Base-by-base conservation (phyloP, 495 filamentous ascomycete species). In the Aspergillus olivimuriae region DNA sequence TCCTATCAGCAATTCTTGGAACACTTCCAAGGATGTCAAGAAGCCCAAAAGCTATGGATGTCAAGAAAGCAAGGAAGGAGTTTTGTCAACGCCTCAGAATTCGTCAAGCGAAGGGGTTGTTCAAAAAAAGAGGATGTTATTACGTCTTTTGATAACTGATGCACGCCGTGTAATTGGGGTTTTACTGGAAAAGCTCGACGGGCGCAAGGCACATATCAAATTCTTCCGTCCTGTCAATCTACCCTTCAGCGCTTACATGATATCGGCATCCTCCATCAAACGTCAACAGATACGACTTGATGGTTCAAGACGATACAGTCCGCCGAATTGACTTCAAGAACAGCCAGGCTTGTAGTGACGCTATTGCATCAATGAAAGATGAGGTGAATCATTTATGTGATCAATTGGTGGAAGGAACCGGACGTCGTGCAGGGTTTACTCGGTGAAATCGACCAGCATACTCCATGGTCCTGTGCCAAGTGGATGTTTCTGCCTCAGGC, bases 101-200 rank as follows among this genome's bases (percentile, higher is more conserved):
- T 44, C 12, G 35, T 45, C 19, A 50, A 37, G 21, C 47, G 41
- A 44, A 28, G 41, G 37, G 41, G 47, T n/a, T 41, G 23, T 28
- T 50, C 42, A 14, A 40, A 43, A 30, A 41, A 35, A 73, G 1
- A 77, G 71, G 34, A 70, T 68, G 57, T 76, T 60, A 26, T 44
- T 17, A 44, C 37, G 41, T 44, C 31, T 28, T 44, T 44, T 26
- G 6, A 44, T 15, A 35, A 21, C 4, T 20, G 6, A 43, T 28
- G n/a, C n/a, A n/a, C n/a, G n/a, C n/a, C n/a, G n/a, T n/a, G n/a
- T n/a, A n/a, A n/a, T n/a, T n/a, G n/a, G n/a, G n/a, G n/a, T n/a
- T n/a, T n/a, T n/a, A n/a, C n/a, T n/a, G n/a, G n/a, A n/a, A n/a
- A n/a, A n/a, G n/a, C n/a, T n/a, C n/a, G n/a, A n/a, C n/a, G n/a